Evolutionary conservation across 176 grass and related monocot species (phyloP).

Genomic region (Aegilops sharonensis): DNA sequence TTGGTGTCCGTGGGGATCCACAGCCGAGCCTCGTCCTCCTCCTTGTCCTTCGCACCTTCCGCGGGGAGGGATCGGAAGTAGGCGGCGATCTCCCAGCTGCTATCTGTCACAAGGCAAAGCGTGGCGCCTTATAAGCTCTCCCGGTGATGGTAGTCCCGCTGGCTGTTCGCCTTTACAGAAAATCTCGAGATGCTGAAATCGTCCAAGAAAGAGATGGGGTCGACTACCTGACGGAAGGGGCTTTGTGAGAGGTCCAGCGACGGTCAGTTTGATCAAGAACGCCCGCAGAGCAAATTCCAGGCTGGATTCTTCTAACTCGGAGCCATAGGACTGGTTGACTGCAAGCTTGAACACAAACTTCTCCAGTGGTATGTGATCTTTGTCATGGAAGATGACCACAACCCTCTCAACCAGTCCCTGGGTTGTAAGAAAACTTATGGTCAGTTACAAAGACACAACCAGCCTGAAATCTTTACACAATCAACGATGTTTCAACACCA

Average conservation of each 20-base stretch:
- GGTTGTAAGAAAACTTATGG: neutral
- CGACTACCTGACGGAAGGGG: conserved; percentile 55
- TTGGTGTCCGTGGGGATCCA: conserved; percentile 91
- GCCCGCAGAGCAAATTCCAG: conserved; percentile 86
- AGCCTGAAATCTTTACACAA: neutral
- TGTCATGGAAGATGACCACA: conserved; percentile 75
- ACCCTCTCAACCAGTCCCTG: conserved; percentile 85
- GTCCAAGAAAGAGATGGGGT: neutral
- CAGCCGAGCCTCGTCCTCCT: conserved; percentile 20
- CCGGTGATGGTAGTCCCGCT: neutral
- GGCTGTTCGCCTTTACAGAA: neutral
- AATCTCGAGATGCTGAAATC: neutral
- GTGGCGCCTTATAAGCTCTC: neutral
- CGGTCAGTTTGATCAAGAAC: conserved; percentile 84
- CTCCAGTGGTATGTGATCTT: conserved; percentile 64
- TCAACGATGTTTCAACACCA: neutral
- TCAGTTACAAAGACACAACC: neutral
- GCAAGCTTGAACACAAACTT: conserved; percentile 87
- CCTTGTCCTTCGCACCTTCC: conserved; percentile 14
- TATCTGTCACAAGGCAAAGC: conserved; percentile 51
- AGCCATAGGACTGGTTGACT: conserved; percentile 65
- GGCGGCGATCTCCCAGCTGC: conserved; percentile 79
- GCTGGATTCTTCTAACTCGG: conserved; percentile 58
- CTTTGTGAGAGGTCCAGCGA: conserved; percentile 56
- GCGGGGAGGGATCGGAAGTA: conserved; percentile 69